Base-by-base conservation (phyloP, 345 rosid species). In the Streptanthus diversifolius region DNA sequence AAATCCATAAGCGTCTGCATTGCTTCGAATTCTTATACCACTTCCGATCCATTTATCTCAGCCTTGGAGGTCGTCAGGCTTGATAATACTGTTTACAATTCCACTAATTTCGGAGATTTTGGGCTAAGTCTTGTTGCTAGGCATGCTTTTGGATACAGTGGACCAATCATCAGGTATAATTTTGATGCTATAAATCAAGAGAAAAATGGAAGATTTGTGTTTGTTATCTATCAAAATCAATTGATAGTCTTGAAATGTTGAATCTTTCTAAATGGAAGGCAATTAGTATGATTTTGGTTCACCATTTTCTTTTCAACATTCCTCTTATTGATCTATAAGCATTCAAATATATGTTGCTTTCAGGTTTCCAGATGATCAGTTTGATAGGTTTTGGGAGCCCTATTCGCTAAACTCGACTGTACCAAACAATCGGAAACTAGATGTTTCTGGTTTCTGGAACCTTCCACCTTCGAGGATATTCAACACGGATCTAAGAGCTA, bases 391-490 rank as follows among this genome's bases (percentile, higher is more conserved):
- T 49, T 95, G 99, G 99, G 90, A 81, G 80, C 90, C 91, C 32
- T 86, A 80, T 27, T 83, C 77, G 29, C 68, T 67, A 35, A 70
- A 60, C 15, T 36, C 72, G 25, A 68, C 78, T 4, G 35, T 53
- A 24, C 77, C 93, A 4, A 78, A 75, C 81, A 87, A 84, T 61
- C 83, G 68, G 27, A 85, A 77, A 17, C 57, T 84, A 3, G 78
- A 87, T 8, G 83, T 88, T 78, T 83, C 89, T 21, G 92, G 96
- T 70, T 86, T 95, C 73, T 95, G 99, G 99, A 95, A 95, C 76
- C 83, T 82, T 2, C 99, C 99, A 5, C 95, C 97, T 29, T 47
- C 71, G 17, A 90, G 83, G 82, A 83, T 90, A 63, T 95, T 91
- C 63, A 87, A 95, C 63, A 81, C 85, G 0, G 95, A 80, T 66